These are phyloP conservation scores for Cercospora janseana DNA, from an alignment of 2,329 filamentous ascomycete species.

Conservation along the genomic window DNA sequence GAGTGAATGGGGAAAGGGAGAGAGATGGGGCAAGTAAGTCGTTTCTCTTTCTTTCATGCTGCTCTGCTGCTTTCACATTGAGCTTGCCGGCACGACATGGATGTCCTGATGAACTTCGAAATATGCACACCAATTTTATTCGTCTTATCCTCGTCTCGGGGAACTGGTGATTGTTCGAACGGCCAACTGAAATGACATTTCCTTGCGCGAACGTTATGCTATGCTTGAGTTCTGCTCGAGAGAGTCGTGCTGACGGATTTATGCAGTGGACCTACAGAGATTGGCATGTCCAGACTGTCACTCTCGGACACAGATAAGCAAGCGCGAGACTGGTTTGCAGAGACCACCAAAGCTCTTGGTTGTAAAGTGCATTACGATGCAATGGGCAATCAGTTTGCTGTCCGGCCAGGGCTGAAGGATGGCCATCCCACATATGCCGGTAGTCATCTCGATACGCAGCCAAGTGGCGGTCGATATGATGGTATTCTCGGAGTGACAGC, in stretches of 20 bases:
- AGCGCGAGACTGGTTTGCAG: slow-evolving; percentile 72
- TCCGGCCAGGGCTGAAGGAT: slow-evolving; percentile 61
- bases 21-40: slow-evolving; percentile 65
- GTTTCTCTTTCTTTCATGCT: background rate
- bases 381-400: slow-evolving; percentile 79
- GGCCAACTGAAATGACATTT: slow-evolving; percentile 20
- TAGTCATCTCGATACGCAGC: slow-evolving; percentile 57
- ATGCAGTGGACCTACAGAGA: slow-evolving; percentile 53
- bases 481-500: slow-evolving; percentile 73
- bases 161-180: slow-evolving; percentile 21
- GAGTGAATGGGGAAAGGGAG: slow-evolving; percentile 64
- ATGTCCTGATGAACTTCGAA: slow-evolving; percentile 24
- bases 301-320: slow-evolving; percentile 69
- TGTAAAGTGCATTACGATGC: slow-evolving; percentile 68
- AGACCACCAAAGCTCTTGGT: slow-evolving; percentile 60
- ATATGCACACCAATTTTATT: slow-evolving; percentile 25
- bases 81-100: slow-evolving; percentile 7
- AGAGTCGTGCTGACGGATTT: slow-evolving; percentile 14
- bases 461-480: slow-evolving; percentile 67
- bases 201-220: no score
- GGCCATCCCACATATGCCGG: slow-evolving; percentile 44
- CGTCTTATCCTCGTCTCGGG: slow-evolving; percentile 20
- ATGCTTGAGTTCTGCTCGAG: no score
- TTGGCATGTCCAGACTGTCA: slow-evolving; percentile 73
- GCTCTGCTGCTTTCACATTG: slow-evolving; percentile 6